Conservation (phyloP, 1,284 basidiomycete genomes). For the Apiotrichum brassicae region DNA sequence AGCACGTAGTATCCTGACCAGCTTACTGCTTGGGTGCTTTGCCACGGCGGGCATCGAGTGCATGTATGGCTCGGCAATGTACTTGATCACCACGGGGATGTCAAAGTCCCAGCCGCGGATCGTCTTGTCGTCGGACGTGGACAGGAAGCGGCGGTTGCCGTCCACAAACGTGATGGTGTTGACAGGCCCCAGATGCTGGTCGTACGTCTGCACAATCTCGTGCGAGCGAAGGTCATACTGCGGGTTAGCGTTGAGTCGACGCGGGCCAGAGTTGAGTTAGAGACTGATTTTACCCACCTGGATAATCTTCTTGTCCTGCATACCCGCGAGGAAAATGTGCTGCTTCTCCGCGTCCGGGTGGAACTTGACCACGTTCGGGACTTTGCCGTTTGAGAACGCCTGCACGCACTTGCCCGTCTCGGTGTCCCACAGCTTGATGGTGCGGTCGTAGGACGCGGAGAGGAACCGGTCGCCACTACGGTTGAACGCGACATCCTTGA, state of each 20-base stretch:
- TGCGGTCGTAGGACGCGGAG: slow-evolving; percentile 88
- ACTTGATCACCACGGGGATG: slow-evolving; percentile 98
- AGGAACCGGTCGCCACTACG: slow-evolving; percentile 86
- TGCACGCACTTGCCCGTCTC: slow-evolving; percentile 92
- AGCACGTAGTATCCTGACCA: slow-evolving; percentile 3
- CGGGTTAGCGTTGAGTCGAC: slow-evolving; percentile 48
- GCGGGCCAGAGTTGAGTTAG: too few relatives aligned
- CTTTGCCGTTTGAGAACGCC: slow-evolving; percentile 93
- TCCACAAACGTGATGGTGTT: slow-evolving; percentile 98
- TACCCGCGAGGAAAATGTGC: slow-evolving; percentile 92
- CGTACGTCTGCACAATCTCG: slow-evolving; percentile 96
- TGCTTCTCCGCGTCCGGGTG: slow-evolving; percentile 96
- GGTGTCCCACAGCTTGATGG: slow-evolving; percentile 99
- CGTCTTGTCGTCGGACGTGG: slow-evolving; percentile 98
- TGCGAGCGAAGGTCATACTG: slow-evolving; percentile 91
- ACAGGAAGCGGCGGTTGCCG: slow-evolving; percentile 91
- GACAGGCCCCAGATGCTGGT: slow-evolving; percentile 95
- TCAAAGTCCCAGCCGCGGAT: slow-evolving; percentile 98
- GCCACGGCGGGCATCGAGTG: slow-evolving; percentile 99
- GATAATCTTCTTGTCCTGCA: slow-evolving; percentile 98
- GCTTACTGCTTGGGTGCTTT: slow-evolving; percentile 84
- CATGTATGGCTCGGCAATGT: slow-evolving; percentile 99
- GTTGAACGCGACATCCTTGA: slow-evolving; percentile 92
- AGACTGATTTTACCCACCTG: slow-evolving; percentile 55
- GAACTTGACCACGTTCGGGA: slow-evolving; percentile 89